These are phyloP conservation scores for Colletotrichum costaricense DNA, from an alignment of 2,329 filamentous ascomycete genomes.

Conservation along the genomic window DNA sequence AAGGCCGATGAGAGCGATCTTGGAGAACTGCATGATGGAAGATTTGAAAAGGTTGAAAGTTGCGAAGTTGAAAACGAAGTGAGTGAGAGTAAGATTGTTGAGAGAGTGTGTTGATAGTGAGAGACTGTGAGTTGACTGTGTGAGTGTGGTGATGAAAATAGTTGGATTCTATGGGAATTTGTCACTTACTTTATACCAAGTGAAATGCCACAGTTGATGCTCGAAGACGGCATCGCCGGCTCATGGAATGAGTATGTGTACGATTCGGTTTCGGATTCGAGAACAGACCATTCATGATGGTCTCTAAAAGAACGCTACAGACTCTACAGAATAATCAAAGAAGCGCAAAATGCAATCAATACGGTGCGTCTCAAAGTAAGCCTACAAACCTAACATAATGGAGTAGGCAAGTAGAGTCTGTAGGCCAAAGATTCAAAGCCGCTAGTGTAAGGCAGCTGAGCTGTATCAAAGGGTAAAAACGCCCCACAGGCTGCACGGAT, in stretches of 20 bases:
- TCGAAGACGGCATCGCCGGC: no score
- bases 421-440: not conserved
- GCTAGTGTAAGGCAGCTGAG: not conserved
- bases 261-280: no score
- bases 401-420: not conserved
- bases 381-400: not conserved
- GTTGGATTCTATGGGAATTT: no score
- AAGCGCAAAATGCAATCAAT: not conserved
- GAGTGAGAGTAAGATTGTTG: not conserved
- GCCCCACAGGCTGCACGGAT: no score
- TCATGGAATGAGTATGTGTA: no score
- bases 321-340: not conserved
- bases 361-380: not conserved
- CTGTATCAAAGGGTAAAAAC: not conserved
- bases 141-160: no score
- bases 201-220: no score
- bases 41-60: not conserved
- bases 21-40: not conserved
- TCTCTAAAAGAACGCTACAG: not conserved
- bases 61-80: not conserved
- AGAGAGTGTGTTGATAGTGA: no score
- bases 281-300: no score
- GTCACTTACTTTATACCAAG: no score
- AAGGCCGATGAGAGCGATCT: not conserved
- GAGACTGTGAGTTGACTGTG: no score